A percentile compares a stretch with the other conserved stretches of the same genome.
Evolutionary conservation across 1,284 basidiomycete species (phyloP).

Genomic region (Schizophyllum amplum): DNA sequence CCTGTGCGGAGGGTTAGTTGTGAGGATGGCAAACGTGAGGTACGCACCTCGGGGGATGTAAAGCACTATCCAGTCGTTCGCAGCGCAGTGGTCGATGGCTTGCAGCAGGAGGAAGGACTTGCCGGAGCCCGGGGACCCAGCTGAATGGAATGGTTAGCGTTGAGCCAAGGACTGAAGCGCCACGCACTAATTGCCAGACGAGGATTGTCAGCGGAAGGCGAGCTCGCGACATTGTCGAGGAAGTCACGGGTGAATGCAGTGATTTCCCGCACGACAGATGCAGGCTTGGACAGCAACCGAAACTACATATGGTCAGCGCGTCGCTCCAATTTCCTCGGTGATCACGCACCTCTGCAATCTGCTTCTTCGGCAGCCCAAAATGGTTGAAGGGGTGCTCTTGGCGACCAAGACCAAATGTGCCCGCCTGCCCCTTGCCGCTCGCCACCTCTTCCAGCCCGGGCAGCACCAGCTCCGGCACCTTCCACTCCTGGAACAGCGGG

Average conservation of each 20-base stretch:
- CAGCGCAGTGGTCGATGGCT: slow-evolving; percentile 64
- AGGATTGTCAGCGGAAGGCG: background rate
- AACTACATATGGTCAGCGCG: background rate
- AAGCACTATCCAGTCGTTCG: slow-evolving; percentile 72
- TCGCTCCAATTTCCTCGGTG: background rate
- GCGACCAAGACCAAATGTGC: background rate
- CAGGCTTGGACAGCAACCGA: background rate
- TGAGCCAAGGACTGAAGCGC: background rate
- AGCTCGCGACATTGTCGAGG: background rate
- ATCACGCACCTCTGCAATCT: background rate
- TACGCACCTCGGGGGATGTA: slow-evolving; percentile 77
- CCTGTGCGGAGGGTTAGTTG: slow-evolving; percentile 24
- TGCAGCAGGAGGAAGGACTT: slow-evolving; percentile 84
- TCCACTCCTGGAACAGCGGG: background rate
- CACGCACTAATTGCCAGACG: background rate
- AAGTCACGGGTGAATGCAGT: background rate
- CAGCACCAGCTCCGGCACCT: background rate
- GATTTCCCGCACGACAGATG: background rate
- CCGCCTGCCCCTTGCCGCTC: background rate
- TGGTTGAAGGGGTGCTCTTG: background rate
- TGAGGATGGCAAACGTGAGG: background rate
- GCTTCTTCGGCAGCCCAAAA: background rate
- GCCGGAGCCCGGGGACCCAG: slow-evolving; percentile 70
- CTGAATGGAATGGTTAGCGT: background rate
- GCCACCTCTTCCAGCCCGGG: background rate